phyloP scores from a whole-genome alignment of 768 basidiomycete species.

The Tubosaeta sp. region DNA sequence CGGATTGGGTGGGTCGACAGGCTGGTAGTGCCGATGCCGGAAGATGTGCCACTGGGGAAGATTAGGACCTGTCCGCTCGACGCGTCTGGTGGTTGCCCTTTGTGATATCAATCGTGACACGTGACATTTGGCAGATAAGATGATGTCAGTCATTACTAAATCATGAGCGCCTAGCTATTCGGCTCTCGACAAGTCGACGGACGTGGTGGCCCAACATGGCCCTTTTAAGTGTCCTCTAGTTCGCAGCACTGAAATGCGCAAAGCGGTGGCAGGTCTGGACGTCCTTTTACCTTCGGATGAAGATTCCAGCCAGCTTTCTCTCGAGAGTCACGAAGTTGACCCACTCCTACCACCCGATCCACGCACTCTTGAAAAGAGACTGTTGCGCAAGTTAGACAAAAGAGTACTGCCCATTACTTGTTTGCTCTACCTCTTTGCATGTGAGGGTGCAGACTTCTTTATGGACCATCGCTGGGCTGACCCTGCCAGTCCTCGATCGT shows the following conservation, averaged over 20 bases:
- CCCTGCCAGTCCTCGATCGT: slow-evolving; percentile 53
- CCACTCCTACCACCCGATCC: slow-evolving; percentile 17
- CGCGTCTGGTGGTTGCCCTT: no score
- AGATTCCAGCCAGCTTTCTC: not conserved
- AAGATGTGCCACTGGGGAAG: no score
- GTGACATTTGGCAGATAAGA: no score
- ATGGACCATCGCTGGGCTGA: not conserved
- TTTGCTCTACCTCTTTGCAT: slow-evolving; percentile 70
- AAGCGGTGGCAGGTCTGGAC: no score
- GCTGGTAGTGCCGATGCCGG: no score
- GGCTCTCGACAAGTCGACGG: not conserved
- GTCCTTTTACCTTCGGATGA: slow-evolving; percentile 9
- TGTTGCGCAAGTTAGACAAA: slow-evolving; percentile 61
- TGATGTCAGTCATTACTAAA: no score
- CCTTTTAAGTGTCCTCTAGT: not conserved
- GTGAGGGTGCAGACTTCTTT: slow-evolving; percentile 36
- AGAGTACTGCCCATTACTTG: slow-evolving; percentile 70
- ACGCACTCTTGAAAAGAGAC: slow-evolving; percentile 41
- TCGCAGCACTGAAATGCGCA: slow-evolving; percentile 12
- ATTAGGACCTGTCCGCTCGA: no score
- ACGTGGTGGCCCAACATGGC: not conserved
- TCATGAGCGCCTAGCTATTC: no score
- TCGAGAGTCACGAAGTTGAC: slow-evolving; percentile 13
- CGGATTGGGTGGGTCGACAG: no score
- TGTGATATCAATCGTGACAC: no score